phyloP scores from a whole-genome alignment of 2,329 filamentous ascomycete species.

The Eutypella sp. region DNA sequence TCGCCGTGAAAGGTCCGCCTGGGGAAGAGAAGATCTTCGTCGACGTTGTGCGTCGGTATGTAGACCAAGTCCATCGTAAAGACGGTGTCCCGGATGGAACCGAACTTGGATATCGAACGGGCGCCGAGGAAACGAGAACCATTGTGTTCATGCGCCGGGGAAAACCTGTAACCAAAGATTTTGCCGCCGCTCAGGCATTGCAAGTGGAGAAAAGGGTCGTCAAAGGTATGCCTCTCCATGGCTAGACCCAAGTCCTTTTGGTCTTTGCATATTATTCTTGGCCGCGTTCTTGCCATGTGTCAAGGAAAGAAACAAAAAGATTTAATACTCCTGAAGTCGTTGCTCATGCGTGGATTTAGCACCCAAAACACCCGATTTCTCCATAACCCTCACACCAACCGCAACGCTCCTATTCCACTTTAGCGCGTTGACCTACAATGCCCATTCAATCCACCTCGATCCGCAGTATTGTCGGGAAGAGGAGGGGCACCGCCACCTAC shows the following conservation, averaged over 20 bases:
- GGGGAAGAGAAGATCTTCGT: slow-evolving; percentile 46
- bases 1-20: slow-evolving; percentile 26
- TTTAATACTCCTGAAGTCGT: slow-evolving; percentile 2
- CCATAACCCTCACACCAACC: slow-evolving; percentile 58
- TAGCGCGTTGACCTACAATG: slow-evolving; percentile 87
- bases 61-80: slow-evolving; percentile 5
- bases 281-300: no score
- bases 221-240: slow-evolving; percentile 26
- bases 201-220: slow-evolving; percentile 13
- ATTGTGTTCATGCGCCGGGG: slow-evolving; percentile 47
- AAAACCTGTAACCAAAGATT: slow-evolving; percentile 16
- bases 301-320: no score
- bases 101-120: background rate
- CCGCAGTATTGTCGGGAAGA: slow-evolving; percentile 59
- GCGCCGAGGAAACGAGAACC: slow-evolving; percentile 43
- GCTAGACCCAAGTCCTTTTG: slow-evolving; percentile 3
- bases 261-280: background rate
- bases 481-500: slow-evolving; percentile 69
- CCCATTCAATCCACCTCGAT: slow-evolving; percentile 86
- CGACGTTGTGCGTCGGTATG: slow-evolving; percentile 44
- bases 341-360: slow-evolving; percentile 18
- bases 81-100: slow-evolving; percentile 4
- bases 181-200: slow-evolving; percentile 12
- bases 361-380: slow-evolving; percentile 30
- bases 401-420: slow-evolving; percentile 78